Conservation (phyloP, 2,329 filamentous ascomycete genomes). For the Fusarium acutatum region DNA sequence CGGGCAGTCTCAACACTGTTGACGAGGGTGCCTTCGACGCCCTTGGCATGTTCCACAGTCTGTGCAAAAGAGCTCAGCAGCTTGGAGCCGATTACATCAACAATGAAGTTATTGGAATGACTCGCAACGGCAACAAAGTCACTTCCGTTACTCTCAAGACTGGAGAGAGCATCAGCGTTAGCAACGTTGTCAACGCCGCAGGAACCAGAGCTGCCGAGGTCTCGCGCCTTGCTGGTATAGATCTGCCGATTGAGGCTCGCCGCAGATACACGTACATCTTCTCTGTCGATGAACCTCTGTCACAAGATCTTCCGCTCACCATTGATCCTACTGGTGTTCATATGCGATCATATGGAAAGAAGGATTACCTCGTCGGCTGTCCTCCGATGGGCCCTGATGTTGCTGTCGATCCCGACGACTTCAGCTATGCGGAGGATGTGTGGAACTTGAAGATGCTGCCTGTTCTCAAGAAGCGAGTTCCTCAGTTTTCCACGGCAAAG, state of each 20-base stretch:
- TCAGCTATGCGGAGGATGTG: slow-evolving; percentile 8
- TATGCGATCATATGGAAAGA: slow-evolving; percentile 10
- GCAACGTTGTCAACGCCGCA: not conserved
- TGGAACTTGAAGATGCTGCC: slow-evolving; percentile 20
- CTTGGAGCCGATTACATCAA: slow-evolving; percentile 6
- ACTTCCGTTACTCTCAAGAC: slow-evolving; percentile 2
- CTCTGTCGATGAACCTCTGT: slow-evolving; percentile 9
- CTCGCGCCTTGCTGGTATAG: not conserved
- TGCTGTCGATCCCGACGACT: not conserved
- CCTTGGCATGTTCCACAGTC: slow-evolving; percentile 1
- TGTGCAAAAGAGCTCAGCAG: not conserved
- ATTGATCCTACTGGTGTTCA: slow-evolving; percentile 19
- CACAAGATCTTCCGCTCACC: slow-evolving; percentile 7
- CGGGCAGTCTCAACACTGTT: slow-evolving; percentile 9
- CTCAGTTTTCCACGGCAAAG: slow-evolving; percentile 6
- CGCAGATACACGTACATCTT: slow-evolving; percentile 17
- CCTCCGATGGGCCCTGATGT: slow-evolving; percentile 1
- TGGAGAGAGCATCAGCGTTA: not conserved
- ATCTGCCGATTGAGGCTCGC: slow-evolving; percentile 12
- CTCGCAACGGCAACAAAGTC: not conserved
- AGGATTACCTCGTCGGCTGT: slow-evolving; percentile 13
- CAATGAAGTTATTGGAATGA: slow-evolving; percentile 8
- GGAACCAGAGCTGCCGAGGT: slow-evolving; percentile 6
- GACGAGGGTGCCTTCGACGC: slow-evolving; percentile 19
- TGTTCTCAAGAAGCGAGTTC: slow-evolving; percentile 8